Evolutionary conservation across 1,139 yeast species (phyloP), one percentile per base, ranked within the genome.

Genomic region (Candida gigantensis): DNA sequence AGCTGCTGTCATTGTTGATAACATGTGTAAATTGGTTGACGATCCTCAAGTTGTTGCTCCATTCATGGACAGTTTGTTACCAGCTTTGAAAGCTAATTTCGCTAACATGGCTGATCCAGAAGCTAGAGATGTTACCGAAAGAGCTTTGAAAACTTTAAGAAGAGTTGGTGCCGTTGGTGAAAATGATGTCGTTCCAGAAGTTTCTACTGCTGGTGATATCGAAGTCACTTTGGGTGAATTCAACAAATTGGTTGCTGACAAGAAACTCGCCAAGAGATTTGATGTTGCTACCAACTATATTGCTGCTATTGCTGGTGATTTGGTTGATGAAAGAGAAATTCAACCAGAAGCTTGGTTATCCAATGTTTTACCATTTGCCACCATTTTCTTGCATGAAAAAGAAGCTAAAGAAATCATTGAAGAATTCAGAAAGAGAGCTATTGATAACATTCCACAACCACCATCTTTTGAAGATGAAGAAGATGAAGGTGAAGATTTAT

Each of bases 21-120:
- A 92, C 95, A 92, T 92, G 98, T 92, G 98, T 86, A 92, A 92
- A 79, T 87, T 92, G 74, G 98, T 92, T 76, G 97, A 92, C 65
- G 98, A 92, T 70, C 98, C 98, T 57, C 97, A 92, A 79, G 92
- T 92, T 65, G 95, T 92, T 75, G 97, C 97, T 78, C 98, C 98
- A 57, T 92, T 92, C 85, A 77, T 92, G 86, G 76, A 78, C 72
- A 86, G 84, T 68, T 82, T 92, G 65, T 85, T 88, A 77, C 98
- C 98, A 68, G 88, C 97, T 62, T 81, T 92, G 72, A 87, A 88
- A 82, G 68, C 81, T 67, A 92, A 92, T 87, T 81, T 83, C 75
- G 73, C 86, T 64, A 88, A 87, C 77, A 88, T 92, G 76, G 98
- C 98, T 67, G 98, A 92, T 74, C 98, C 98, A 65, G 98, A 92